Evolutionary conservation across 257 asterid genomes (phyloP).

Genomic region (Oldenlandia corymbosa): DNA sequence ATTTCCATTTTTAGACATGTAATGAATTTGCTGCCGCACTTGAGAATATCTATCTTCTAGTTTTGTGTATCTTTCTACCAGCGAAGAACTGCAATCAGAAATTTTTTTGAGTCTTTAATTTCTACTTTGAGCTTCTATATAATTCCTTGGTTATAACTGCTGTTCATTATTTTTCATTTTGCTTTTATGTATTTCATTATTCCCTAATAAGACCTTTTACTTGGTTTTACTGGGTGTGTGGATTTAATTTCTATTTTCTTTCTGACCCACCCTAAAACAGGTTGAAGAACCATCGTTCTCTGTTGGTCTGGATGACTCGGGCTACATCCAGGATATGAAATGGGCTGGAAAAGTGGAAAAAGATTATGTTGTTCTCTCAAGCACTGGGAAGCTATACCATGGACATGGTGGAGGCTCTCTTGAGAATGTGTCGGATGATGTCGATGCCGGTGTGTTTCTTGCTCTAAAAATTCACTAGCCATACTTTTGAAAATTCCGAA

Average conservation of each 20-base stretch:
- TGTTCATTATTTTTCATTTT: too few species aligned
- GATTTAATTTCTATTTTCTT: conserved; percentile 6
- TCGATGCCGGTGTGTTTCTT: conserved; percentile 67
- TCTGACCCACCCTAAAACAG: conserved; percentile 33
- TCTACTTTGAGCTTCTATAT: neutral
- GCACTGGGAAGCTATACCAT: conserved; percentile 52
- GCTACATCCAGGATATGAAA: conserved; percentile 52
- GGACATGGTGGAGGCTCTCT: conserved; percentile 69
- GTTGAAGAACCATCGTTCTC: conserved; percentile 74
- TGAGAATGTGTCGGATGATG: conserved; percentile 45
- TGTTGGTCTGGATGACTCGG: conserved; percentile 50
- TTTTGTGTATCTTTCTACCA: neutral
- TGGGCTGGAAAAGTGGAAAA: conserved; percentile 63
- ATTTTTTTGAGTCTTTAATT: too few species aligned
- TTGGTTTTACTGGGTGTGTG: neutral
- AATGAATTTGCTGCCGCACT: neutral
- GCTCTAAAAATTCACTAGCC: neutral
- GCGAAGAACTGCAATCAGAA: neutral
- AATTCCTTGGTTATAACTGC: too few species aligned
- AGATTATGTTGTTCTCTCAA: conserved; percentile 54
- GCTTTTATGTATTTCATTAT: too few species aligned
- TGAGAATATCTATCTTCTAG: neutral
- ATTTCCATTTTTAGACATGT: neutral
- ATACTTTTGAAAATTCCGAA: neutral
- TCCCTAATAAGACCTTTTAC: too few species aligned